phyloP scores from a whole-genome alignment of 2,329 filamentous ascomycete genomes.

The Fusarium oxysporum region DNA sequence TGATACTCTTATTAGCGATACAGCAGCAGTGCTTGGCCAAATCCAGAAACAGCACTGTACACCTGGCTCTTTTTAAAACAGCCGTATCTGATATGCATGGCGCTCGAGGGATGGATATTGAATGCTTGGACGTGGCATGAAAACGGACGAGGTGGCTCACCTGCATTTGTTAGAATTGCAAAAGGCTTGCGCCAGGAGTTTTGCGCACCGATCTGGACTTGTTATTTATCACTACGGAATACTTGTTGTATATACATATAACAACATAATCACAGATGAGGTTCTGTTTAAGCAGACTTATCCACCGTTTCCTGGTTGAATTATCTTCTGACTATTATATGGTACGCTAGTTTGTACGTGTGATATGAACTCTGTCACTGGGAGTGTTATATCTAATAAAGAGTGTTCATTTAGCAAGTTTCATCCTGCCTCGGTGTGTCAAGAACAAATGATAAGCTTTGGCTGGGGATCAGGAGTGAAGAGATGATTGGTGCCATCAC shows the following conservation, averaged over 20 bases:
- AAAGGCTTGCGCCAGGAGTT: slow-evolving; percentile 21
- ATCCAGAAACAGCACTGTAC: slow-evolving; percentile 3
- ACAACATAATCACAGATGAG: neutral
- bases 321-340: neutral
- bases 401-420: neutral
- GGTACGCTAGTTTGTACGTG: neutral
- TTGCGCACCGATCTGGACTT: neutral
- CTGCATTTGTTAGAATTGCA: slow-evolving; percentile 37
- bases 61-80: neutral
- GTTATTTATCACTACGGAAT: neutral
- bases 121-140: slow-evolving; percentile 11
- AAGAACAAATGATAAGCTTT: neutral
- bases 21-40: neutral
- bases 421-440: neutral
- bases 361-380: slow-evolving; percentile 6
- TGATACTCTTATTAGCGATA: slow-evolving; percentile 19
- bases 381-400: slow-evolving; percentile 13
- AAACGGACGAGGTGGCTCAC: slow-evolving; percentile 19
- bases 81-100: neutral
- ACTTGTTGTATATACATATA: neutral
- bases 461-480: neutral
- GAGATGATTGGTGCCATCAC: neutral
- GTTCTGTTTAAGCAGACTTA: neutral
- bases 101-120: slow-evolving; percentile 1
- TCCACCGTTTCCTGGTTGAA: neutral